These are phyloP conservation scores for Melianthus villosus DNA, from an alignment of 441 rosid species.

Conservation along the genomic window DNA sequence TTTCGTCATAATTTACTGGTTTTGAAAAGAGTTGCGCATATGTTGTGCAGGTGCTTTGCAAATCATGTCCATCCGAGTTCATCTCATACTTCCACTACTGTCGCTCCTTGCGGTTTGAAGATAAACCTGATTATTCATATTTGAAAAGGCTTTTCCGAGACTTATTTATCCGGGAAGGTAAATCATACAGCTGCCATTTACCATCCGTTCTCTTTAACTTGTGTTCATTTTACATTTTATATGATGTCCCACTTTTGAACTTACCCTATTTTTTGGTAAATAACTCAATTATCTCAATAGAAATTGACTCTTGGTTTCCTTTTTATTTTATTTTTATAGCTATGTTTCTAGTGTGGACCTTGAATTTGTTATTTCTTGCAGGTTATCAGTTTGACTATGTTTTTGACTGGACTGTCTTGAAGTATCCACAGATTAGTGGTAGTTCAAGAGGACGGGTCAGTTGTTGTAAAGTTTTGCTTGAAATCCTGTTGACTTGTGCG, in stretches of 20 bases:
- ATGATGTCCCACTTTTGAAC: neutral
- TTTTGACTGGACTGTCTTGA: conserved; percentile 90
- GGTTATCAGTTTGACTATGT: conserved; percentile 96
- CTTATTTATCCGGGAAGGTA: conserved; percentile 91
- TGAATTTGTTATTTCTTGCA: conserved; percentile 21
- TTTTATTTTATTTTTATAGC: no score
- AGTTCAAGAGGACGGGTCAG: conserved; percentile 70
- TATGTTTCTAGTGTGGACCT: conserved; percentile 2
- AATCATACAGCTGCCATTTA: conserved; percentile 7
- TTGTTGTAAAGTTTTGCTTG: conserved; percentile 7
- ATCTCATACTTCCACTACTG: conserved; percentile 85
- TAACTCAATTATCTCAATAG: no score
- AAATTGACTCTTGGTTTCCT: no score
- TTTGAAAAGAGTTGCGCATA: neutral
- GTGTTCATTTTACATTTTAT: neutral
- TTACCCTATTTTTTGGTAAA: neutral
- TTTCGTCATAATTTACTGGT: neutral
- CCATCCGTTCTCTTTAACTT: neutral
- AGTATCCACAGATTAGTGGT: conserved; percentile 71
- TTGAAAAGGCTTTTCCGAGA: conserved; percentile 93
- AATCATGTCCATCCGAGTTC: conserved; percentile 80
- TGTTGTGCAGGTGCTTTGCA: conserved; percentile 60
- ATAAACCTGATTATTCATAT: conserved; percentile 95
- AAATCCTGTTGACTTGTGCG: neutral
- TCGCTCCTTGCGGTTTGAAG: conserved; percentile 86